phyloP scores from a whole-genome alignment of 2,329 filamentous ascomycete genomes.

The Cephalotrichum gorgonifer region DNA sequence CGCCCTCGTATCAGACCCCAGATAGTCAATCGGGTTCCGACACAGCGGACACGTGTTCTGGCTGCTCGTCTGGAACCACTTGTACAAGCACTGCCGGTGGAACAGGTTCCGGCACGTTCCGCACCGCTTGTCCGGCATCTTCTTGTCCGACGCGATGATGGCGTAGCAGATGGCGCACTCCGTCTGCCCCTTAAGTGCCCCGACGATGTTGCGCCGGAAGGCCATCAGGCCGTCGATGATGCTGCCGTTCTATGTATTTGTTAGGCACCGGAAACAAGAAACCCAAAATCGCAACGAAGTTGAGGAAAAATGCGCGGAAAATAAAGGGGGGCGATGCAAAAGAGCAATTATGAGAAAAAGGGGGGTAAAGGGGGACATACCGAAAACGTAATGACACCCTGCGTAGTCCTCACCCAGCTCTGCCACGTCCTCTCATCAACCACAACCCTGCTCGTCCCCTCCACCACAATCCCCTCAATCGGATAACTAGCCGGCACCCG shows the following conservation, averaged over 20 bases:
- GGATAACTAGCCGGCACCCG: slow-evolving; percentile 74
- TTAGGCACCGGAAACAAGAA: not conserved
- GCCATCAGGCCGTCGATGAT: slow-evolving; percentile 78
- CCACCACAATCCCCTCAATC: slow-evolving; percentile 65
- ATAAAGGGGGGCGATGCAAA: not conserved
- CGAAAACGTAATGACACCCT: slow-evolving; percentile 88
- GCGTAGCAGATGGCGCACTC: slow-evolving; percentile 98
- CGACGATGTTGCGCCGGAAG: slow-evolving; percentile 79
- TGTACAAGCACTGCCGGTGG: slow-evolving; percentile 81
- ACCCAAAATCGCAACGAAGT: not conserved
- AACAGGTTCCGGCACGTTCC: slow-evolving; percentile 90
- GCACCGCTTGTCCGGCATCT: slow-evolving; percentile 85
- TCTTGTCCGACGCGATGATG: slow-evolving; percentile 80
- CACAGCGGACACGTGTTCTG: slow-evolving; percentile 88
- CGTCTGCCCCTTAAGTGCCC: slow-evolving; percentile 81
- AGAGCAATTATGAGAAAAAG: not conserved
- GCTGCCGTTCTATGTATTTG: slow-evolving; percentile 53
- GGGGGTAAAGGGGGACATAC: slow-evolving; percentile 23
- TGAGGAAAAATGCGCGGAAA: not conserved
- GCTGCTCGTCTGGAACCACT: slow-evolving; percentile 94
- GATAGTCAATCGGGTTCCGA: slow-evolving; percentile 69
- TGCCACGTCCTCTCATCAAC: slow-evolving; percentile 90
- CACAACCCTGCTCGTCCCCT: slow-evolving; percentile 71
- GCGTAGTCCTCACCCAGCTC: slow-evolving; percentile 76
- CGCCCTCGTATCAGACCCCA: slow-evolving; percentile 26